These are phyloP conservation scores for Paulownia fortunei DNA, from an alignment of 257 asterid species.

Conservation along the genomic window DNA sequence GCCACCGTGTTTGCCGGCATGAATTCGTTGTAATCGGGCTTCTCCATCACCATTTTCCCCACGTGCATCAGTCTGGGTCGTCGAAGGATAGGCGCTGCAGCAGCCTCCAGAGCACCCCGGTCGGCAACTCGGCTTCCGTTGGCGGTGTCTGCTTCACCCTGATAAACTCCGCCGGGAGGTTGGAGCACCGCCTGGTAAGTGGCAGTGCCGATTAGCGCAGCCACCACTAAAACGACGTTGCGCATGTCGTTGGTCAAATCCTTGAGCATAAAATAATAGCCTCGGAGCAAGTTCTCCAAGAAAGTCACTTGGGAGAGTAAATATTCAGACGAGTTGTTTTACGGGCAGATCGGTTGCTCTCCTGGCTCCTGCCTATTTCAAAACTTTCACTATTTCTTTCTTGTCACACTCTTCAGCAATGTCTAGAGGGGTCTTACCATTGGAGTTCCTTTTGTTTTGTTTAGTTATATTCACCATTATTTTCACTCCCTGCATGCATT, in stretches of 20 bases:
- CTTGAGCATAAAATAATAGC: slow-evolving; percentile 6
- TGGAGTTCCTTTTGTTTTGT: slow-evolving; percentile 12
- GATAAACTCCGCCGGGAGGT: slow-evolving; percentile 39
- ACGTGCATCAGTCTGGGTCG: no score
- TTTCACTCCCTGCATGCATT: not conserved
- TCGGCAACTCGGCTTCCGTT: not conserved
- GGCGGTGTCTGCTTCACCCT: not conserved
- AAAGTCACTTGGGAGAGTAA: not conserved
- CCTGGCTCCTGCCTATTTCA: not conserved
- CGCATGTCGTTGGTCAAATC: slow-evolving; percentile 26
- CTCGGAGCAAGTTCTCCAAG: not conserved
- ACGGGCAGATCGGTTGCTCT: not conserved
- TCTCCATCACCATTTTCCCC: slow-evolving; percentile 37
- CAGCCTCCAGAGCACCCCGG: not conserved
- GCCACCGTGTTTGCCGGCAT: slow-evolving; percentile 38
- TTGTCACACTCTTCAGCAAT: not conserved
- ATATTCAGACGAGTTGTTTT: not conserved
- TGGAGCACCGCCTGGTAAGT: slow-evolving; percentile 39
- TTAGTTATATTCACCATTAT: not conserved
- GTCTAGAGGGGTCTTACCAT: slow-evolving; percentile 17
- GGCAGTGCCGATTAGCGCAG: slow-evolving; percentile 37
- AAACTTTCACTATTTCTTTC: not conserved
- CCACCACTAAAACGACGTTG: slow-evolving; percentile 30
- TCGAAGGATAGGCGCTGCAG: no score
- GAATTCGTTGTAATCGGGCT: slow-evolving; percentile 12